Evolutionary conservation across 2,329 filamentous ascomycete genomes (phyloP).

Genomic region (Penicillium griseofulvum): DNA sequence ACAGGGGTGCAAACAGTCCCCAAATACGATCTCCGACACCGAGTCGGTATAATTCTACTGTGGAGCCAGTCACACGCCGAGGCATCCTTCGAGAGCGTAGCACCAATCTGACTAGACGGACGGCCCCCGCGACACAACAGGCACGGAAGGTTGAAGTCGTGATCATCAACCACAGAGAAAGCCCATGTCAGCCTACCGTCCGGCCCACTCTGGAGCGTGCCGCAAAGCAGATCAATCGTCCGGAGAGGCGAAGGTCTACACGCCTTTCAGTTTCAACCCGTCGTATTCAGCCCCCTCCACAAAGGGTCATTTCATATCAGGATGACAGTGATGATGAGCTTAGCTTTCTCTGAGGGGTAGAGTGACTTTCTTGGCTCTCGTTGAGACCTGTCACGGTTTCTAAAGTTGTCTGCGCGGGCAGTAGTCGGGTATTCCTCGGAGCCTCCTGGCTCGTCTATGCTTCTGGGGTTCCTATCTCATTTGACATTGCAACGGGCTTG

Average conservation of each 20-base stretch:
- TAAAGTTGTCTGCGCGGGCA: not conserved
- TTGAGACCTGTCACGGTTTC: not conserved
- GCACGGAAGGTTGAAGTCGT: constrained; percentile 30
- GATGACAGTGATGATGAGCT: constrained; percentile 41
- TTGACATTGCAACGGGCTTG: not conserved
- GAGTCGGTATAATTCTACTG: not conserved
- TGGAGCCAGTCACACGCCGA: constrained; percentile 12
- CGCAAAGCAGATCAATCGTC: constrained; percentile 16
- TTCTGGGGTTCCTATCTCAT: not conserved
- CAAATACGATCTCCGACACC: not conserved
- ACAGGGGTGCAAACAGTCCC: constrained; percentile 5
- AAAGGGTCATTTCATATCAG: constrained; percentile 25
- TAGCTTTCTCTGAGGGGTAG: constrained; percentile 31
- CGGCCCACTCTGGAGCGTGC: constrained; percentile 9
- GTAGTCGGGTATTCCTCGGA: not conserved
- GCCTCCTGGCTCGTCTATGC: not conserved
- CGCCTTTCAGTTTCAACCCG: constrained; percentile 8
- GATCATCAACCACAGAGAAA: constrained; percentile 27
- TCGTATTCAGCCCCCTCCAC: constrained; percentile 4
- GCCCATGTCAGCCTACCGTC: not conserved
- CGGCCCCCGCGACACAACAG: not conserved
- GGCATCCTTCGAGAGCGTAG: constrained; percentile 20
- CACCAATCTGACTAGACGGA: constrained; percentile 8
- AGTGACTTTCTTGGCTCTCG: not conserved
- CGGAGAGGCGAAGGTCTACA: constrained; percentile 16